phyloP scores from a whole-genome alignment of 768 basidiomycete species.

The Russula sp. region DNA sequence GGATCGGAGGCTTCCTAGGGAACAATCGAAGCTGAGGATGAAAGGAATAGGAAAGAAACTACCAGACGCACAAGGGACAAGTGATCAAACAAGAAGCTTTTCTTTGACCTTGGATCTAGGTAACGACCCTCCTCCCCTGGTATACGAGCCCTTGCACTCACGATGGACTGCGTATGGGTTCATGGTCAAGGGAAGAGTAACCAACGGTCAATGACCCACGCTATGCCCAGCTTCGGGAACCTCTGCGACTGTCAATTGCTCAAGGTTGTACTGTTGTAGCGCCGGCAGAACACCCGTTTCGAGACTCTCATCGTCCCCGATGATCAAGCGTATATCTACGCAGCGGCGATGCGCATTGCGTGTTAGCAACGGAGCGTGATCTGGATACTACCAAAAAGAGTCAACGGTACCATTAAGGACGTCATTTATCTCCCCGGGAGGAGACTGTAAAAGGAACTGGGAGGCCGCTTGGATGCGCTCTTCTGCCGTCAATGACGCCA shows the following conservation, averaged over 20 bases:
- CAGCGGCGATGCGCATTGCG: constrained; percentile 4
- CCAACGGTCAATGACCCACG: constrained; percentile 37
- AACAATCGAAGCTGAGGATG: background rate
- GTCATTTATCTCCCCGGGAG: constrained; percentile 96
- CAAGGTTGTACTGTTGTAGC: constrained; percentile 76
- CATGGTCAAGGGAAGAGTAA: background rate
- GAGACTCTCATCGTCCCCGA: constrained; percentile 79
- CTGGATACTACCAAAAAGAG: background rate
- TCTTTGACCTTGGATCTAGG: constrained; percentile 74
- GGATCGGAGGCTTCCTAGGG: constrained; percentile 71
- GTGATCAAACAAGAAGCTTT: constrained; percentile 80
- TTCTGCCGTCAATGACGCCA: constrained; percentile 43
- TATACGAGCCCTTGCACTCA: constrained; percentile 64
- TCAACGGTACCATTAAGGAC: constrained; percentile 67
- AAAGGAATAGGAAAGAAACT: background rate
- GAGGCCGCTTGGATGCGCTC: constrained; percentile 69
- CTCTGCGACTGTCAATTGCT: constrained; percentile 82
- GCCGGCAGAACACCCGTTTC: constrained; percentile 72
- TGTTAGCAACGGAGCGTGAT: constrained; percentile 2
- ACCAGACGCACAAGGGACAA: constrained; percentile 56
- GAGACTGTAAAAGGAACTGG: constrained; percentile 78
- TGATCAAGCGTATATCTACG: constrained; percentile 83
- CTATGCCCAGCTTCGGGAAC: constrained; percentile 72
- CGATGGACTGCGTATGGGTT: constrained; percentile 54
- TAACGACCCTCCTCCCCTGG: constrained; percentile 59